Base-by-base conservation (phyloP, 1,139 yeast species). In the Yamadazyma sp. region DNA sequence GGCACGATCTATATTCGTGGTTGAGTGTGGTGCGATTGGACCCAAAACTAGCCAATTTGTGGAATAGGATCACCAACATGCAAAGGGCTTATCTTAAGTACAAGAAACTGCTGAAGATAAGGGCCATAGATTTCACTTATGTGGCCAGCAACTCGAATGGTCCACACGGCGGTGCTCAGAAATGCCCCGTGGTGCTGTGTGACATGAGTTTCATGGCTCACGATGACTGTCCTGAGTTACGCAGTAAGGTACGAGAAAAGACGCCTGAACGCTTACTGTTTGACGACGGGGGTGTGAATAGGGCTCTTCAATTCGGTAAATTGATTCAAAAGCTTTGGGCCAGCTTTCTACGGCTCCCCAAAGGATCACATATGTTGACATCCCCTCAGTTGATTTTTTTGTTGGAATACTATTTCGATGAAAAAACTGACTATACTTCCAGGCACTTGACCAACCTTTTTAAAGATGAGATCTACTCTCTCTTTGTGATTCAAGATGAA, bases 181-280 rank as follows among this genome's bases (percentile, higher is more conserved):
- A 58, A 36, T 70, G 76, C 40, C 75, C 76, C 0, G 75, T 70
- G 2, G 59, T 66, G 25, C 72, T 65, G 41, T 66, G 72, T 44
- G 73, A 69, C 46, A 59, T 70, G 44, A 65, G 66, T 41, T 58
- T 66, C 38, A 62, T 68, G 65, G 52, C 54, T 17, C 69, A 65
- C 12, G 62, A 58, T 17, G 16, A 12, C n/a, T n/a, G n/a, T n/a
- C n/a, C n/a, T n/a, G n/a, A n/a, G n/a, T n/a, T n/a, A n/a, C n/a
- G n/a, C n/a, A n/a, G n/a, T n/a, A n/a, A n/a, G n/a, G n/a, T n/a
- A n/a, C n/a, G n/a, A n/a, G n/a, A n/a, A n/a, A n/a, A n/a, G n/a
- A n/a, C n/a, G n/a, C n/a, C n/a, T n/a, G n/a, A n/a, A n/a, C n/a
- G n/a, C n/a, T n/a, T n/a, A 8, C 22, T 20, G 22, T 6, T 20